phyloP scores from a whole-genome alignment of 805 yeast species.

The Teunomyces kruisii region DNA sequence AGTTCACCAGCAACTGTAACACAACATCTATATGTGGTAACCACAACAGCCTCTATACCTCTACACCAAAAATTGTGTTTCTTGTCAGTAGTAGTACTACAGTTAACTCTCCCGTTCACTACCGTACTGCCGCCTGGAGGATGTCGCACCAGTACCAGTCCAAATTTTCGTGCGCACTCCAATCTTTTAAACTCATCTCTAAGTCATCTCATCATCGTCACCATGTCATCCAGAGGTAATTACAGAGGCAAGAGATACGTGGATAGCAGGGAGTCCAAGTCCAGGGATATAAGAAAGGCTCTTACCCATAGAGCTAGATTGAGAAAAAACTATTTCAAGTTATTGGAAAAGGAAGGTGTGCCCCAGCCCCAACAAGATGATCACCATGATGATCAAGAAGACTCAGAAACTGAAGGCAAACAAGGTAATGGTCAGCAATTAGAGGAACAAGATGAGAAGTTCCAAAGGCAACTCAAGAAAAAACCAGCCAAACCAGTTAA shows the following conservation, averaged over 20 bases:
- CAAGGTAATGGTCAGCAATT: background rate
- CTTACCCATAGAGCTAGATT: conserved; percentile 78
- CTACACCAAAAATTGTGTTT: too few relatives aligned
- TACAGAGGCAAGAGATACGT: conserved; percentile 25
- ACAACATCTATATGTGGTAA: too few relatives aligned
- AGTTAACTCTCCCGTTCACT: too few relatives aligned
- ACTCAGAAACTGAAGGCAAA: too few relatives aligned
- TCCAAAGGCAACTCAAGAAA: conserved; percentile 12
- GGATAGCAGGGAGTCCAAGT: conserved; percentile 39
- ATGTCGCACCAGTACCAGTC: too few relatives aligned
- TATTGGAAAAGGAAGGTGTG: conserved; percentile 71
- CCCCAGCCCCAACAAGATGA: conserved; percentile 44
- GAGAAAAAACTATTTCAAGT: conserved; percentile 76
- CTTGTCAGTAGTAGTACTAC: too few relatives aligned
- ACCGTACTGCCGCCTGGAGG: too few relatives aligned
- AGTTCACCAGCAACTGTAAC: too few relatives aligned
- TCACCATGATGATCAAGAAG: conserved; percentile 12
- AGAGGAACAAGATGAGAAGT: conserved; percentile 18
- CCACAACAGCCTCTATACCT: too few relatives aligned
- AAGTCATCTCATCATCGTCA: conserved; percentile 1
- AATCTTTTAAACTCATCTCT: background rate
- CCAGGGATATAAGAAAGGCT: conserved; percentile 72
- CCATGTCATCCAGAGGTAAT: conserved; percentile 11
- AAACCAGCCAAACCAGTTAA: conserved; percentile 27
- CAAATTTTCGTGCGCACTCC: background rate